These are phyloP conservation scores for Syncephalastrum contaminatum DNA, from an alignment of 371 early-diverging fungal species.

Conservation along the genomic window DNA sequence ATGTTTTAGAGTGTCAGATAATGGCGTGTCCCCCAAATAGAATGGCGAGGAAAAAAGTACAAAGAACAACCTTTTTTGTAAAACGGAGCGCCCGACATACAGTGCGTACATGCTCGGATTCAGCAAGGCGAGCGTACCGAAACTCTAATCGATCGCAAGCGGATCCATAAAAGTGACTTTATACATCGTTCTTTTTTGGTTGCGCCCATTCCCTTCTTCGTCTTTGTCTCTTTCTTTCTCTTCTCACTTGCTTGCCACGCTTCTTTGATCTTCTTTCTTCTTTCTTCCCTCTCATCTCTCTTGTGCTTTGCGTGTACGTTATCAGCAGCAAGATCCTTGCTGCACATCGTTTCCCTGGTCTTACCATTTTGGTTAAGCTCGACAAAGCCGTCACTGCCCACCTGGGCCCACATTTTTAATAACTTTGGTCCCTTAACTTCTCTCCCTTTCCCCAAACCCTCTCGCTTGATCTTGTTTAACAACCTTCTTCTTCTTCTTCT, in stretches of 20 bases:
- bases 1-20: too few relatives aligned
- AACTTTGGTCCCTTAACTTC: slow-evolving; percentile 1
- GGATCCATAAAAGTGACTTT: background rate
- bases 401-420: slow-evolving; percentile 7
- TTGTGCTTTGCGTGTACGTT: too few relatives aligned
- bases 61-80: too few relatives aligned
- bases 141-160: slow-evolving; percentile 26
- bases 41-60: too few relatives aligned
- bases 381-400: slow-evolving; percentile 1
- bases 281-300: background rate
- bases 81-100: too few relatives aligned
- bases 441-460: slow-evolving; percentile 5
- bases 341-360: slow-evolving; percentile 5
- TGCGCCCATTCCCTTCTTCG: slow-evolving; percentile 4
- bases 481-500: slow-evolving; percentile 19
- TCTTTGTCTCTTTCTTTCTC: slow-evolving; percentile 10
- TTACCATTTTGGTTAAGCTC: slow-evolving; percentile 17
- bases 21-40: too few relatives aligned
- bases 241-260: slow-evolving; percentile 4
- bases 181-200: slow-evolving; percentile 1
- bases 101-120: too few relatives aligned
- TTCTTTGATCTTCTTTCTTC: background rate
- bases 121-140: slow-evolving; percentile 9
- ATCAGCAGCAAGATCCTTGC: too few relatives aligned
- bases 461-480: background rate